Evolutionary conservation across 2,329 filamentous ascomycete species (phyloP).

Genomic region (Aspergillus versicolor): DNA sequence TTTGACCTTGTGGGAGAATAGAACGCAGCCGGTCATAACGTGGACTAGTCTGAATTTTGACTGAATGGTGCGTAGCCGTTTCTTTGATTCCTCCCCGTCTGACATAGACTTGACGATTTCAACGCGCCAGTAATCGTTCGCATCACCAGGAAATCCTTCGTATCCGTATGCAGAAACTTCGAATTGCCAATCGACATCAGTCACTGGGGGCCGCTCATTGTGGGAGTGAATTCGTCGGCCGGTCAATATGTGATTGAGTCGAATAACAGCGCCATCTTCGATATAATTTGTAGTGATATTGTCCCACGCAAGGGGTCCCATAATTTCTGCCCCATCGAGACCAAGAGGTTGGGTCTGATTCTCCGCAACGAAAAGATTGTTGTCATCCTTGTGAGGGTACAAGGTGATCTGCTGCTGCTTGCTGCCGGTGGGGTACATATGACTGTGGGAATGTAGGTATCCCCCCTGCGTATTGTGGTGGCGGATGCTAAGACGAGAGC

Average conservation of each 20-base stretch:
- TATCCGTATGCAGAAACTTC: constrained; percentile 97
- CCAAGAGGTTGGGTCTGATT: constrained; percentile 92
- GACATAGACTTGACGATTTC: constrained; percentile 94
- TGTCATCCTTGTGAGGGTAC: constrained; percentile 98
- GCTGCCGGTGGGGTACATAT: constrained; percentile 97
- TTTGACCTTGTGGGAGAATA: constrained; percentile 99
- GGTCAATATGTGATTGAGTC: constrained; percentile 79
- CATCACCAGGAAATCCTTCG: constrained; percentile 93
- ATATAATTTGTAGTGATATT: constrained; percentile 67
- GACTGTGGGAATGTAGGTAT: constrained; percentile 91
- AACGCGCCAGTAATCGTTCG: constrained; percentile 91
- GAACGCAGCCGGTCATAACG: constrained; percentile 90
- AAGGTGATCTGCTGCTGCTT: constrained; percentile 98
- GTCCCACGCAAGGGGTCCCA: constrained; percentile 84
- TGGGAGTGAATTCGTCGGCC: constrained; percentile 93
- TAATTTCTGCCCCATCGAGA: constrained; percentile 68
- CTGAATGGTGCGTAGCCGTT: constrained; percentile 86
- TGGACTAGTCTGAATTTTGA: constrained; percentile 95
- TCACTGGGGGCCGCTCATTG: constrained; percentile 79
- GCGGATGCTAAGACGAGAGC: constrained; percentile 80
- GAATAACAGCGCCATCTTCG: constrained; percentile 75
- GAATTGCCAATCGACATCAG: constrained; percentile 90
- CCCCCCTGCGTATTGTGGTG: constrained; percentile 98
- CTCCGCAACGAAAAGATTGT: constrained; percentile 92
- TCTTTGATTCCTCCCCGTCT: constrained; percentile 72